Evolutionary conservation across 345 rosid genomes (phyloP).

Genomic region (Kandelia obovata): DNA sequence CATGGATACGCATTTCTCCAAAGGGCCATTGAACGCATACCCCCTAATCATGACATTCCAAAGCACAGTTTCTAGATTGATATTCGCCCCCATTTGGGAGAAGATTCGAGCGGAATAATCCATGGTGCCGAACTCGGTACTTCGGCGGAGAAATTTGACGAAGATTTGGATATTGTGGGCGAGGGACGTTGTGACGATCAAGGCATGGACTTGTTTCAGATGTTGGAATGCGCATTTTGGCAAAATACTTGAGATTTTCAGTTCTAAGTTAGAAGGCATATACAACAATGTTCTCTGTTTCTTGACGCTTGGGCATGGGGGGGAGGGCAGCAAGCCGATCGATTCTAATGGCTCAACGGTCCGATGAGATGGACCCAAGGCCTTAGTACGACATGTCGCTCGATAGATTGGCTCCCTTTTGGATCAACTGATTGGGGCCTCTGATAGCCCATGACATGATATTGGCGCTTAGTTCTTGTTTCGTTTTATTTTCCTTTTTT

Average conservation of each 20-base stretch:
- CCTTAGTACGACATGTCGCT: too few relatives aligned
- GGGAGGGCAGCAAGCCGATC: not conserved
- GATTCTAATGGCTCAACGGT: too few relatives aligned
- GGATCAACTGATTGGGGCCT: too few relatives aligned
- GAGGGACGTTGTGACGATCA: conserved; percentile 21
- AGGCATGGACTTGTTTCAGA: conserved; percentile 37
- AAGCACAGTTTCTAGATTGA: conserved; percentile 3
- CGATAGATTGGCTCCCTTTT: too few relatives aligned
- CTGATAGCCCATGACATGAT: too few relatives aligned
- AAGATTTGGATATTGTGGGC: conserved; percentile 19
- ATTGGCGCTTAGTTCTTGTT: too few relatives aligned
- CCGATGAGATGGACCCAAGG: too few relatives aligned
- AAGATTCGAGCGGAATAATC: conserved; percentile 29
- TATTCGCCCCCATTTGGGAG: conserved; percentile 18
- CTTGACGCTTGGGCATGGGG: not conserved
- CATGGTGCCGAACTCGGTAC: conserved; percentile 27
- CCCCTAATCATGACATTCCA: conserved; percentile 26
- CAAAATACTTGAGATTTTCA: conserved; percentile 14
- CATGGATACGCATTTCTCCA: conserved; percentile 8
- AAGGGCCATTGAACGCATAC: conserved; percentile 20
- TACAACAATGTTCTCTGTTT: not conserved
- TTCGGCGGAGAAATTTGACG: conserved; percentile 29
- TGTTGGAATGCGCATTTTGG: conserved; percentile 26
- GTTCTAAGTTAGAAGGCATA: conserved; percentile 20
- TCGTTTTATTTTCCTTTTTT: too few relatives aligned